Conservation (phyloP, 768 basidiomycete species). For the Xerocomellus amylosporus region DNA sequence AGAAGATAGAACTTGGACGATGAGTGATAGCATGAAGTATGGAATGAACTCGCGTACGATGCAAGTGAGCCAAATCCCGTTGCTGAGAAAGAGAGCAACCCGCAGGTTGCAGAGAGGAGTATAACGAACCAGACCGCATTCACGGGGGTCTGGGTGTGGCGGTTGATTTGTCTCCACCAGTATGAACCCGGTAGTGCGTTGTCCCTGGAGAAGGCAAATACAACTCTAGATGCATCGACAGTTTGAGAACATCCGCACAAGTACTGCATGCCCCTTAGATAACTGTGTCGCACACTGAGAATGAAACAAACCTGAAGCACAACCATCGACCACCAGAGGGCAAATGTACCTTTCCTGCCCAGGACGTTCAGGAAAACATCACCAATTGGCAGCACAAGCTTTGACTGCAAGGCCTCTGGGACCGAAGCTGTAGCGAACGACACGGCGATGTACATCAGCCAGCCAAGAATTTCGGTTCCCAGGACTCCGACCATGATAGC, state of each 20-base stretch:
- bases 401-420: conserved; percentile 29
- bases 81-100: conserved; percentile 34
- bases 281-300: neutral
- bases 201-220: conserved; percentile 44
- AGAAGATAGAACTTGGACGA: neutral
- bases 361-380: conserved; percentile 40
- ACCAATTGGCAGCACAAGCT: conserved; percentile 40
- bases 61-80: conserved; percentile 34
- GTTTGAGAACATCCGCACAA: conserved; percentile 45
- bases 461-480: conserved; percentile 40
- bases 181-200: conserved; percentile 38
- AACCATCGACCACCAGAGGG: conserved; percentile 43
- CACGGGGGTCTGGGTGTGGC: conserved; percentile 34
- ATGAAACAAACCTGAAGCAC: conserved; percentile 39
- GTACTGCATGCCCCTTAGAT: conserved; percentile 25
- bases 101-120: conserved; percentile 29
- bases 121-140: conserved; percentile 43
- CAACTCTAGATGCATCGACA: conserved; percentile 46
- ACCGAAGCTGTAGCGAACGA: conserved; percentile 44
- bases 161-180: conserved; percentile 37
- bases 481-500: conserved; percentile 44
- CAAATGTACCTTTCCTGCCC: conserved; percentile 41
- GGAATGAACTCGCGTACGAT: conserved; percentile 24
- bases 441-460: conserved; percentile 41
- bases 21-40: neutral